Evolutionary conservation across 768 basidiomycete species (phyloP).

Genomic region (Rhodosporidiobolus sp.): DNA sequence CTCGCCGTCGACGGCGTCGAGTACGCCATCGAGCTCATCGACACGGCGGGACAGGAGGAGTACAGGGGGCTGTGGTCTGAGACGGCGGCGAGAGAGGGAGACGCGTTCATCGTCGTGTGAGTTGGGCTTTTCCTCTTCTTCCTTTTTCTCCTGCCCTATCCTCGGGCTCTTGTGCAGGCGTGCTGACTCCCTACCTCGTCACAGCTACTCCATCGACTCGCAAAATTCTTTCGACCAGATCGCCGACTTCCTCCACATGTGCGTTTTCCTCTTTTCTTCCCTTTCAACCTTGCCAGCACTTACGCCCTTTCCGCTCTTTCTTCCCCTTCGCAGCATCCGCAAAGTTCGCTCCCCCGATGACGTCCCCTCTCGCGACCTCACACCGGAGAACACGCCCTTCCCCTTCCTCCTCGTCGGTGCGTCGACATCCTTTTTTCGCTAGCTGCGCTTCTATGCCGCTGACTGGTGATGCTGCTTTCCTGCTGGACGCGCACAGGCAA

Average conservation of each 20-base stretch:
- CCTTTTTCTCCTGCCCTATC: rapidly evolving
- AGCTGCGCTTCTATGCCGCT: neutral
- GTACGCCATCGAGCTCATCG: slow-evolving; percentile 29
- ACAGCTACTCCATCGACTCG: slow-evolving; percentile 34
- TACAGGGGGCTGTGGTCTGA: slow-evolving; percentile 27
- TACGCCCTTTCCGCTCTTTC: neutral
- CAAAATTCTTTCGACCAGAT: slow-evolving; percentile 22
- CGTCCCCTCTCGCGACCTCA: slow-evolving; percentile 7
- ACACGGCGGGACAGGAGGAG: slow-evolving; percentile 35
- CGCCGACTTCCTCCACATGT: slow-evolving; percentile 31
- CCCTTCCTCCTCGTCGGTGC: slow-evolving; percentile 32
- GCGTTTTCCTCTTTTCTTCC: neutral
- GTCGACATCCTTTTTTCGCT: slow-evolving; percentile 1
- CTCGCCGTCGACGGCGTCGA: slow-evolving; percentile 25
- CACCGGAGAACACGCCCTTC: slow-evolving; percentile 37
- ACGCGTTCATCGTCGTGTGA: slow-evolving; percentile 33
- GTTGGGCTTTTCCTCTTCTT: neutral
- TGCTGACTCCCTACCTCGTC: neutral
- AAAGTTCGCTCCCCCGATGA: slow-evolving; percentile 27
- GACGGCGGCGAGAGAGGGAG: slow-evolving; percentile 22
- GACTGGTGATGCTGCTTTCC: no score
- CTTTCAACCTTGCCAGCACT: neutral
- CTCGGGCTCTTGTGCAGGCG: no score
- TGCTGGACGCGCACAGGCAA: slow-evolving; percentile 3
- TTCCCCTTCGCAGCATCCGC: slow-evolving; percentile 2